phyloP scores from a whole-genome alignment of 306 rosid species.

The Castanospermum australe region DNA sequence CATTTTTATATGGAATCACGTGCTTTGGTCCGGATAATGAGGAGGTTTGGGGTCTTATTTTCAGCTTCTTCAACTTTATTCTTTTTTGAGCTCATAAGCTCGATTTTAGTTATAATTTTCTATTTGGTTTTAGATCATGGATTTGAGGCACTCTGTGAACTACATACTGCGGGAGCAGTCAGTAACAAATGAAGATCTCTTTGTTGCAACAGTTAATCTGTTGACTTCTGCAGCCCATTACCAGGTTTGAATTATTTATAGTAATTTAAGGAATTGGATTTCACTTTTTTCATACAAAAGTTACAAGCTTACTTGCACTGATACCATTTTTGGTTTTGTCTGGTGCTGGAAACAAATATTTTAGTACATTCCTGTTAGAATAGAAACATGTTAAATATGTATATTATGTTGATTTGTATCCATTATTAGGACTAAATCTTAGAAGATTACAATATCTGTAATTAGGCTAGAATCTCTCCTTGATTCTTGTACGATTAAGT shows the following conservation, averaged over 20 bases:
- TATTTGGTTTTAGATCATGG: constrained; percentile 51
- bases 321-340: neutral
- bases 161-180: constrained; percentile 64
- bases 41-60: constrained; percentile 53
- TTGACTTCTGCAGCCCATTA: constrained; percentile 74
- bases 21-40: constrained; percentile 69
- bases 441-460: too few species aligned
- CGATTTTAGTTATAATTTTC: constrained; percentile 18
- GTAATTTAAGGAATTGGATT: constrained; percentile 1
- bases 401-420: too few species aligned
- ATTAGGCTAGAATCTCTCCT: too few species aligned
- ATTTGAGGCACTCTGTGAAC: constrained; percentile 59
- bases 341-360: neutral
- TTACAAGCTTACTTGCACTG: constrained; percentile 9
- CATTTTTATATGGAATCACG: constrained; percentile 57
- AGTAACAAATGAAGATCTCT: constrained; percentile 69
- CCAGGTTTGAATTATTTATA: constrained; percentile 58
- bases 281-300: neutral
- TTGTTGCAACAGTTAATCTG: constrained; percentile 68
- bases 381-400: too few species aligned
- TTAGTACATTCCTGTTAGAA: too few species aligned
- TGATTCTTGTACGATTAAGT: too few species aligned
- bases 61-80: constrained; percentile 21
- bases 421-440: too few species aligned
- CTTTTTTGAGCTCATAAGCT: constrained; percentile 2